Base-by-base conservation (phyloP, 1,284 basidiomycete species). In the Athelia psychrophila region DNA sequence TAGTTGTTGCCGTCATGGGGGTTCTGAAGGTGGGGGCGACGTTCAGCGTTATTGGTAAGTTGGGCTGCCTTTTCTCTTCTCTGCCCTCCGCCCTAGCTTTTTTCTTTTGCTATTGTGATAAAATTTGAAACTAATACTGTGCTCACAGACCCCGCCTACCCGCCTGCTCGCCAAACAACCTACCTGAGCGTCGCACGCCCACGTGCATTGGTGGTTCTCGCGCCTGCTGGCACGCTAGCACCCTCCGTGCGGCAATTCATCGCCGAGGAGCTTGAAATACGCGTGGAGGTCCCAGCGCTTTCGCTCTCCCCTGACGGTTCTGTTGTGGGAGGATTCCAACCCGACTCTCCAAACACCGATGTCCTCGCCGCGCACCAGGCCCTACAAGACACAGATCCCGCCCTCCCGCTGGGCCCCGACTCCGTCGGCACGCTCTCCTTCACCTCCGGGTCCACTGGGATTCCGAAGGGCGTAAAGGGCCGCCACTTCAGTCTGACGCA, bases 1-100 rank as follows among this genome's bases (percentile, higher is more conserved):
- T 99, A 48, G 93, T 98, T 6, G 91, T 99, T 4, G 96, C 96
- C 18, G 95, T 99, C 4, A 91, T 99, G 85, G 97, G 93, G 48
- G 88, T 97, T 32, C 81, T 99, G 61, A 99, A 99, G 74, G 94
- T 93, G 2, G 97, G 97, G 23, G 96, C 93, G 6, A 95, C 94
- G 2, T 99, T 99, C 75, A 96, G 93, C 35, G 97, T 99, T 56
- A 98, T 99, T 56, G 95, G 92, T 93, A 51, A 61, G 82, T 70
- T 23, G 51, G 6, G 16, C 51, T 51, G 47, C 40, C 19, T 42
- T 30, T 20, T 33, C n/a, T 47, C n/a, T 27, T 19, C 2, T 50
- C 20, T 40, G 38, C n/a, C 38, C 27, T 30, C 27, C 27, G 5
- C 27, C 27, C 27, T 13, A 42, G 8, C 38, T 42, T 22, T n/a